These are phyloP conservation scores for Thelonectria rubi DNA, from an alignment of 2,329 filamentous ascomycete species.

Conservation along the genomic window DNA sequence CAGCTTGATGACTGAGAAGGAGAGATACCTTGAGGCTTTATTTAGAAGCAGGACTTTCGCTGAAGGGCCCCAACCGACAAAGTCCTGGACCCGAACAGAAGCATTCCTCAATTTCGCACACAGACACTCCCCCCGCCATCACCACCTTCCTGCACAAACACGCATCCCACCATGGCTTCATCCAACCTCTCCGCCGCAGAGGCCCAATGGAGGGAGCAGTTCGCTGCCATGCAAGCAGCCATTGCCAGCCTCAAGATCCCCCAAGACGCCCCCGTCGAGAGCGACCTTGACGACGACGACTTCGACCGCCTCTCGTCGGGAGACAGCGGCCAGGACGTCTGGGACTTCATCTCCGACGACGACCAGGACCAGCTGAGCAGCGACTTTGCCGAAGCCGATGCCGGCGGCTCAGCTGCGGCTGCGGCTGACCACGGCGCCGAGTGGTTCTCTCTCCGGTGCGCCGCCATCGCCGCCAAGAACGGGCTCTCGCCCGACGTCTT, in stretches of 20 bases:
- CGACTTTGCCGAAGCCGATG: constrained; percentile 64
- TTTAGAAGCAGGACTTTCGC: constrained; percentile 4
- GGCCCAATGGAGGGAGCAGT: constrained; percentile 83
- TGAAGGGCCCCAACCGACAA: not conserved
- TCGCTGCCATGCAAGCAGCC: constrained; percentile 85
- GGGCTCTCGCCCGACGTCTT: constrained; percentile 76
- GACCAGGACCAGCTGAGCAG: constrained; percentile 73
- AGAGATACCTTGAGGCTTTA: not conserved
- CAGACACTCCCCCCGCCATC: not conserved
- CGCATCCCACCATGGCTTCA: constrained; percentile 50
- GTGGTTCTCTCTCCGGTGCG: constrained; percentile 79
- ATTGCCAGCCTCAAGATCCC: constrained; percentile 75
- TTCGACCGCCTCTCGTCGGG: constrained; percentile 64
- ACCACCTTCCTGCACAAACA: constrained; percentile 3
- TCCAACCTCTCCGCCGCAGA: constrained; percentile 53
- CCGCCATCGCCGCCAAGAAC: constrained; percentile 70
- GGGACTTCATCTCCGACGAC: constrained; percentile 87
- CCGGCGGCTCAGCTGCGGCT: constrained; percentile 39
- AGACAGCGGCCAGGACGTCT: constrained; percentile 80
- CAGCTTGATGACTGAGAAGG: not conserved
- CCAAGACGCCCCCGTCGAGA: constrained; percentile 49
- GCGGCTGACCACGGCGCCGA: constrained; percentile 59
- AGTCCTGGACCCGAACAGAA: not conserved
- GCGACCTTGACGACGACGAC: constrained; percentile 71
- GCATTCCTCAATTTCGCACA: not conserved